Base-by-base conservation (phyloP, 768 basidiomycete species). In the Collybiopsis confluens region DNA sequence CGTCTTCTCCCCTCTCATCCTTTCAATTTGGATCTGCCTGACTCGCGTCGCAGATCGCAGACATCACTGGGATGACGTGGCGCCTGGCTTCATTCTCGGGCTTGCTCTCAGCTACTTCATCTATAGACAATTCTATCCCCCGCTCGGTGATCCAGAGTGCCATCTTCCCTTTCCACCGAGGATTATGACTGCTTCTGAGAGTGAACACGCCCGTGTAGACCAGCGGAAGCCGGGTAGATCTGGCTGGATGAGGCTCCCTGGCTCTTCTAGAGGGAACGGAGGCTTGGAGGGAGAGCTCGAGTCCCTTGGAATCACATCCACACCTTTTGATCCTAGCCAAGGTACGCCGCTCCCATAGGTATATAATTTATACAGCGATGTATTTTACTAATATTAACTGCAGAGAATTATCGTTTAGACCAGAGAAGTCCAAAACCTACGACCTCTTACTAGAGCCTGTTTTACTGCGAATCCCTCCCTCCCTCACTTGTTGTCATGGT, bases 51-150 rank as follows among this genome's bases (percentile, higher is more conserved):
- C 60, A 18, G 63, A 64, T 53, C 63, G 62, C 49, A 58, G 63
- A 15, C 63, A 64, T 44, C 63, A 64, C 41, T 57, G 45, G 45
- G 36, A 52, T 20, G 63, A 64, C 45, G 63, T 59, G 23, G 45
- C 54, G 15, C 2, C 54, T 11, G 63, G 63, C 1, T 62, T 64
- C 54, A 57, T 61, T 11, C 10, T 50, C 7, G 63, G 63, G 2
- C 8, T 64, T 9, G n/a, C 62, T 42, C 26, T 53, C 51, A 47
- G 56, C 13, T 64, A 61, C 37, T 23, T 45, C 2, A 52, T 55
- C 49, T 64, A 64, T 47, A 54, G 63, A 36, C 63, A 64, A 45
- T 64, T 64, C 54, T 64, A 61, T 50, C 63, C 63, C 3, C 28
- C 59, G 3, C 58, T 64, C 38, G 55, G 57, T 28, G 61, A 64